Conservation (phyloP, 176 grass and related monocot species). For the Rhipidocladum racemiflorum region DNA sequence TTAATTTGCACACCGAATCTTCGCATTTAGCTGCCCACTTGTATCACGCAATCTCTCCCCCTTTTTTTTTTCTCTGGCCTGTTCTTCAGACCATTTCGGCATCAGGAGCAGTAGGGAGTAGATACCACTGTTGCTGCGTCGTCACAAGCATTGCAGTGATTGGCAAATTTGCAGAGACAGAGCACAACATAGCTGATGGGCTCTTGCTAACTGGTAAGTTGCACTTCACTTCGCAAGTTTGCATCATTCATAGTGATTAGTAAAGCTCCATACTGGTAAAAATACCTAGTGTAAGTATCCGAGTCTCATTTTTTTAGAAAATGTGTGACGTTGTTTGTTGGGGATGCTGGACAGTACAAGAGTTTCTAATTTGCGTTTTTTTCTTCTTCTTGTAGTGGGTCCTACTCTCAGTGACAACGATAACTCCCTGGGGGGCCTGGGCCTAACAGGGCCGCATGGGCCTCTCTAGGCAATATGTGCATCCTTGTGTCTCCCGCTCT, state of each 20-base stretch:
- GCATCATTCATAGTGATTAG: constrained; percentile 5
- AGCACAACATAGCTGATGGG: not conserved
- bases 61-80: not conserved
- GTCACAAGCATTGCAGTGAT: not conserved
- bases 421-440: not conserved
- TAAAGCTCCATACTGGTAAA: not conserved
- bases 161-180: not conserved
- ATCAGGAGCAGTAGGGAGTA: constrained; percentile 23
- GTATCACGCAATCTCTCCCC: not conserved
- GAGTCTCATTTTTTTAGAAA: not conserved
- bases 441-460: constrained; percentile 11
- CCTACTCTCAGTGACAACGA: not conserved
- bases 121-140: constrained; percentile 30
- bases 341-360: too few relatives aligned
- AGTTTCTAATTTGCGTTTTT: not conserved
- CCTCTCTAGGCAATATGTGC: constrained; percentile 23
- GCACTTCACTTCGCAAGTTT: not conserved
- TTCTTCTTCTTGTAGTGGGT: not conserved
- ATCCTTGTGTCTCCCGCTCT: constrained; percentile 6
- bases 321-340: too few relatives aligned
- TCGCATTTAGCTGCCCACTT: not conserved
- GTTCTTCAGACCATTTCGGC: constrained; percentile 10
- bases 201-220: constrained; percentile 26
- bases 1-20: not conserved
- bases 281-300: not conserved